Evolutionary conservation across 306 rosid genomes (phyloP).

Genomic region (Elaeagnus macrophylla): DNA sequence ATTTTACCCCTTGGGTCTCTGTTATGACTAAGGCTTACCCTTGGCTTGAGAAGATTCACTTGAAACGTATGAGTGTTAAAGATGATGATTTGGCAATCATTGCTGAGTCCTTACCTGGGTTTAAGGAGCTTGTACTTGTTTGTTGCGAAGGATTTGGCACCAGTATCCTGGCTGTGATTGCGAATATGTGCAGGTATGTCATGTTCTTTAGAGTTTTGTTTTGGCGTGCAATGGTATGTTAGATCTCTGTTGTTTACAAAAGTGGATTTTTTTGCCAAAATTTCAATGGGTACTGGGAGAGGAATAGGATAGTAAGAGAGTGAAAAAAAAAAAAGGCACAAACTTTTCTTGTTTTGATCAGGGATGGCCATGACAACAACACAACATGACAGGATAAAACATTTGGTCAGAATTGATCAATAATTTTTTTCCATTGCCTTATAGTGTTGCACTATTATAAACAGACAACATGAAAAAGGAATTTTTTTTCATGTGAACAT

Average conservation of each 20-base stretch:
- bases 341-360: too few species aligned
- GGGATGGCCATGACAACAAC: too few species aligned
- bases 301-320: too few species aligned
- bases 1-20: constrained; percentile 58
- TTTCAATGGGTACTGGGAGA: too few species aligned
- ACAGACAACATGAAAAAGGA: too few species aligned
- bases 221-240: neutral
- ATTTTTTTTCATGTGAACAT: too few species aligned
- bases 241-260: constrained; percentile 5
- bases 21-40: constrained; percentile 65
- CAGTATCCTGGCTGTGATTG: constrained; percentile 51
- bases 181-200: constrained; percentile 58
- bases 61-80: constrained; percentile 68
- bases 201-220: neutral
- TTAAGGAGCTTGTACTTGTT: constrained; percentile 63
- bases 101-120: constrained; percentile 43
- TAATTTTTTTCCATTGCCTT: too few species aligned
- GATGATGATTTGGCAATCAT: constrained; percentile 48
- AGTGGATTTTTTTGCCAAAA: constrained; percentile 1
- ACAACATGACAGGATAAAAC: too few species aligned
- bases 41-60: constrained; percentile 64
- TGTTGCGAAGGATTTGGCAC: constrained; percentile 82
- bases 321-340: too few species aligned
- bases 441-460: too few species aligned
- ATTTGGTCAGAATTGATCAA: too few species aligned